Conservation (phyloP, 2,329 filamentous ascomycete species). For the Ceratocystis variospora region DNA sequence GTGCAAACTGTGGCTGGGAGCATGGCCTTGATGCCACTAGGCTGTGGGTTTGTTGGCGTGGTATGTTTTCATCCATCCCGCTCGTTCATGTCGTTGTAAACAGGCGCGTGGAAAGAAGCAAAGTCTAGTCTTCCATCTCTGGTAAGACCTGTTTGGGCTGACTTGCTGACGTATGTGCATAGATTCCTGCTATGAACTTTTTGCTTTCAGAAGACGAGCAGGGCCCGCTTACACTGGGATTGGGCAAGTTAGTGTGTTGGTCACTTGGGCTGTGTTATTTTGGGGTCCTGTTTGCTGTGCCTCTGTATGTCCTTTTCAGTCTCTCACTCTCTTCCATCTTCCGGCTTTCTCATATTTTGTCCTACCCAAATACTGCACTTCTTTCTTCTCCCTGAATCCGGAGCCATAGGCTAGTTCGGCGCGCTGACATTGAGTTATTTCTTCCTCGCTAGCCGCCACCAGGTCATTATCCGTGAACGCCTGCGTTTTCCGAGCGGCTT, state of each 20-base stretch:
- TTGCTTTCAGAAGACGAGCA: slow-evolving; percentile 64
- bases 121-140: neutral
- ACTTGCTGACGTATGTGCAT: neutral
- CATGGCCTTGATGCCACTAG: slow-evolving; percentile 92
- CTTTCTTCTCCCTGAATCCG: neutral
- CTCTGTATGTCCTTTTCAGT: slow-evolving; percentile 39
- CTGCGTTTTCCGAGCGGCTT: slow-evolving; percentile 92
- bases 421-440: neutral
- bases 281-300: slow-evolving; percentile 91
- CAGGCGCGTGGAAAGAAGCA: neutral
- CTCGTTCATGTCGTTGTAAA: neutral
- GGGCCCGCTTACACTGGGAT: slow-evolving; percentile 57
- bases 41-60: slow-evolving; percentile 89
- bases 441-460: slow-evolving; percentile 42
- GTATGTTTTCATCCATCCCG: slow-evolving; percentile 27
- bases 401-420: neutral
- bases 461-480: slow-evolving; percentile 87
- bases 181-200: slow-evolving; percentile 81
- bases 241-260: slow-evolving; percentile 76
- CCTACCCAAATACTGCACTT: no score
- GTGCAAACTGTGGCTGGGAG: slow-evolving; percentile 92
- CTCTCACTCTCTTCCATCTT: slow-evolving; percentile 8
- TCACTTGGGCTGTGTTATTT: slow-evolving; percentile 89
- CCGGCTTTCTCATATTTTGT: no score
- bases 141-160: neutral